Evolutionary conservation across 345 rosid species (phyloP).

Genomic region (Eucalyptus paniculata): DNA sequence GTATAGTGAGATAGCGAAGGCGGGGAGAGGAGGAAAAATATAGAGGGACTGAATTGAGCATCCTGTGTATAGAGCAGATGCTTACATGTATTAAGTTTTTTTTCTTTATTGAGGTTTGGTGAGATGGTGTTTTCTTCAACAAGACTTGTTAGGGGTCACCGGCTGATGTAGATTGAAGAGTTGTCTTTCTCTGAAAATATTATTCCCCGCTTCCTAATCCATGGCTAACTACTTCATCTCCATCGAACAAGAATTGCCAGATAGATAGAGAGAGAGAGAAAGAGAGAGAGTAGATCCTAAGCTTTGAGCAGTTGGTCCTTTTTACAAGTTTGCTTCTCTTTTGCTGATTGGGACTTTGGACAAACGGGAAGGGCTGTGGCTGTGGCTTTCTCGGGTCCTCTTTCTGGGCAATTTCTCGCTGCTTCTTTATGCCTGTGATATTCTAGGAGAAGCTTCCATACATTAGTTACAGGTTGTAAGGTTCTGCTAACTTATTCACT

Average conservation of each 20-base stretch:
- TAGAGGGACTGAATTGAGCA: neutral
- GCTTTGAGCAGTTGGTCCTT: neutral
- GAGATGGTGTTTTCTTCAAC: constrained; percentile 46
- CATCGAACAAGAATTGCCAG: neutral
- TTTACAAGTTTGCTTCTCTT: neutral
- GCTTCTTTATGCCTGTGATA: neutral
- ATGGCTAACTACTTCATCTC: neutral
- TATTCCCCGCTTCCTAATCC: neutral
- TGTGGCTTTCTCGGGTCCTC: neutral
- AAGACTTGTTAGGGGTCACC: constrained; percentile 23
- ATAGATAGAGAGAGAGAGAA: neutral
- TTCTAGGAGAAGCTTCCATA: neutral
- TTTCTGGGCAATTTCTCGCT: neutral
- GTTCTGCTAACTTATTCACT: neutral
- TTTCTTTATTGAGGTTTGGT: constrained; percentile 52
- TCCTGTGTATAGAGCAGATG: constrained; percentile 3
- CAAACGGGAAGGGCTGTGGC: neutral
- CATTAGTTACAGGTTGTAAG: neutral
- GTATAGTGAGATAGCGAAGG: neutral
- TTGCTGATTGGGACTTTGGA: neutral
- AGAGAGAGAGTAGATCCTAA: neutral
- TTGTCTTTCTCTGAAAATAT: constrained; percentile 21
- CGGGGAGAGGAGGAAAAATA: neutral
- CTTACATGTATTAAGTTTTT: neutral
- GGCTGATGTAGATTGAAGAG: constrained; percentile 21